phyloP scores from a whole-genome alignment of 345 rosid species.

The Trapa bicornis region DNA sequence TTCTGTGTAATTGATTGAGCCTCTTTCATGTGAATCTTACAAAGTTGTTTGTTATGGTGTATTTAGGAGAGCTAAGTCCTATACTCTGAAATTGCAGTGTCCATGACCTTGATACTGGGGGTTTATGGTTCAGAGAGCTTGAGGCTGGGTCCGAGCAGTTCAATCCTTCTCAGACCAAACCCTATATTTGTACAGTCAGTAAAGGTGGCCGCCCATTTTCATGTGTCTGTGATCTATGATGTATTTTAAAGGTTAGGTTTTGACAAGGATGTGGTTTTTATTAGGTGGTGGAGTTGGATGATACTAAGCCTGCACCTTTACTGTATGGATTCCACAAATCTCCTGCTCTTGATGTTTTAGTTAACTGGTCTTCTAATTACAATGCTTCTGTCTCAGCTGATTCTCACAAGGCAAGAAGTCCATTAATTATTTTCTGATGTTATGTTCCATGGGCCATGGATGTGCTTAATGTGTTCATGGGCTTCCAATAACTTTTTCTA shows the following conservation, averaged over 20 bases:
- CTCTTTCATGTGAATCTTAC: not conserved
- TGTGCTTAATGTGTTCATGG: not conserved
- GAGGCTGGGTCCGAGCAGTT: constrained; percentile 58
- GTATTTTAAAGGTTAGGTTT: not conserved
- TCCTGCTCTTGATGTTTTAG: constrained; percentile 53
- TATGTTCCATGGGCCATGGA: constrained; percentile 1
- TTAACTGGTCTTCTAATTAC: constrained; percentile 42
- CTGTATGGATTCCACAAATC: constrained; percentile 54
- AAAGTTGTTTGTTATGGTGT: not conserved
- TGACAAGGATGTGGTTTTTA: constrained; percentile 2
- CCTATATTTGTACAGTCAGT: constrained; percentile 66
- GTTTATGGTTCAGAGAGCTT: constrained; percentile 59
- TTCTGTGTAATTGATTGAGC: not conserved
- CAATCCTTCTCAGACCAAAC: constrained; percentile 56
- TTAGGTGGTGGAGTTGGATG: constrained; percentile 62
- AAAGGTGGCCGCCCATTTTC: constrained; percentile 28
- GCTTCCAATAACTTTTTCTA: not conserved
- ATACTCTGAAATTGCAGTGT: constrained; percentile 32
- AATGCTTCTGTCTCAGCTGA: constrained; percentile 45
- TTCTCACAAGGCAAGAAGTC: constrained; percentile 52
- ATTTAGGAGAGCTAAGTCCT: not conserved
- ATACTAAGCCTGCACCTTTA: constrained; percentile 30
- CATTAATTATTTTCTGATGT: not conserved
- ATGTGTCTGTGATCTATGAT: not conserved
- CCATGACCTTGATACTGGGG: constrained; percentile 81